Conservation (phyloP, 1,284 basidiomycete species). For the Ustilago crameri region DNA sequence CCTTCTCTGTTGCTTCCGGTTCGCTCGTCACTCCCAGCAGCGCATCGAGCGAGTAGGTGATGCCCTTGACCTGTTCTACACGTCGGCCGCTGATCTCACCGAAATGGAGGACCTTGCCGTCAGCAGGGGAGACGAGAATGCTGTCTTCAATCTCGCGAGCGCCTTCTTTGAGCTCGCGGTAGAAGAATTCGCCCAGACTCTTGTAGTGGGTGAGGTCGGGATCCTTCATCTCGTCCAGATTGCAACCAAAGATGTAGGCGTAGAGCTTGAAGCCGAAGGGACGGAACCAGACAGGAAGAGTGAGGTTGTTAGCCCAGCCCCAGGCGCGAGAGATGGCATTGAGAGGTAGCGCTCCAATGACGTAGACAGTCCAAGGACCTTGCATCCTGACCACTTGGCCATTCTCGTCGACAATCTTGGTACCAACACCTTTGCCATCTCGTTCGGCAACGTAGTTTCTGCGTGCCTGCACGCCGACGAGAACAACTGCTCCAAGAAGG, state of each 20-base stretch:
- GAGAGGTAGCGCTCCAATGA: constrained; percentile 91
- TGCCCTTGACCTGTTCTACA: constrained; percentile 96
- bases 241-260: constrained; percentile 87
- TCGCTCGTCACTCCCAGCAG: constrained; percentile 72
- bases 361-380: constrained; percentile 97
- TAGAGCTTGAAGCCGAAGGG: constrained; percentile 89
- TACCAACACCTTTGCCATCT: constrained; percentile 40
- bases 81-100: constrained; percentile 82
- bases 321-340: constrained; percentile 92
- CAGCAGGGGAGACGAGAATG: constrained; percentile 88
- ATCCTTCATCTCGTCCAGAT: constrained; percentile 88
- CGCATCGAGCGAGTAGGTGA: constrained; percentile 94
- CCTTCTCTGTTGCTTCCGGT: constrained; percentile 53
- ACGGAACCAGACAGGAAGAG: constrained; percentile 90
- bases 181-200: constrained; percentile 93
- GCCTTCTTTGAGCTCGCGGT: constrained; percentile 85
- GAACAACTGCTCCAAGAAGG: constrained; percentile 73
- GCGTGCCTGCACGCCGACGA: constrained; percentile 74
- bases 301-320: constrained; percentile 88
- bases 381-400: constrained; percentile 75
- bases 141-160: constrained; percentile 81
- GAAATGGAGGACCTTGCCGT: constrained; percentile 91
- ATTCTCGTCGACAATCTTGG: constrained; percentile 75
- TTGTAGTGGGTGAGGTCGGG: constrained; percentile 82
- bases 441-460: constrained; percentile 72